phyloP scores from a whole-genome alignment of 129 eudicot species.

The Saposhnikovia divaricata region DNA sequence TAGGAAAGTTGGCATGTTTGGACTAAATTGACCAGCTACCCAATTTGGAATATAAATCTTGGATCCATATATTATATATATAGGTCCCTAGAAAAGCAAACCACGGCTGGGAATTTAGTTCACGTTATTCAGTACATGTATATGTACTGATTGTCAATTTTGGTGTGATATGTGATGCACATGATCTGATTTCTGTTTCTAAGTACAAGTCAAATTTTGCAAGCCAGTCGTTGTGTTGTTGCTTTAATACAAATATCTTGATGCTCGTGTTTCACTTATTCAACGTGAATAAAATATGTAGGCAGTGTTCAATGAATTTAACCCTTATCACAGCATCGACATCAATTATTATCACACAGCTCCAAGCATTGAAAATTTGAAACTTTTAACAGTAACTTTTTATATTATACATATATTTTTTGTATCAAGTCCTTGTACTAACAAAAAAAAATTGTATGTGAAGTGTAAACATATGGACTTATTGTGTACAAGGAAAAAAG shows the following conservation, averaged over 20 bases:
- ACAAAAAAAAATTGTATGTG: no score
- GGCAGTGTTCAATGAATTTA: background rate
- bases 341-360: background rate
- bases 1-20: background rate
- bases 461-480: no score
- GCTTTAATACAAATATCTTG: background rate
- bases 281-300: background rate
- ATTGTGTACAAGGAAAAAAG: background rate
- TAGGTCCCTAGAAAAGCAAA: background rate
- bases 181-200: background rate
- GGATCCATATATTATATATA: no score
- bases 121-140: no score
- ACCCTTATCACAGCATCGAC: background rate
- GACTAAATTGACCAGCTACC: background rate
- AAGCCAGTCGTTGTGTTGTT: background rate
- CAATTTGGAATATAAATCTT: background rate
- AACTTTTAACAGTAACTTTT: no score
- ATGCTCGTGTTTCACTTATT: background rate
- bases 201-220: background rate
- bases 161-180: background rate
- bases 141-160: background rate
- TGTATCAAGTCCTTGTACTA: no score
- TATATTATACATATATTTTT: no score
- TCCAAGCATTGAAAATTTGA: background rate
- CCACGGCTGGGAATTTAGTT: background rate